Conservation (phyloP, 257 asterid genomes). For the Penstemon davidsonii region DNA sequence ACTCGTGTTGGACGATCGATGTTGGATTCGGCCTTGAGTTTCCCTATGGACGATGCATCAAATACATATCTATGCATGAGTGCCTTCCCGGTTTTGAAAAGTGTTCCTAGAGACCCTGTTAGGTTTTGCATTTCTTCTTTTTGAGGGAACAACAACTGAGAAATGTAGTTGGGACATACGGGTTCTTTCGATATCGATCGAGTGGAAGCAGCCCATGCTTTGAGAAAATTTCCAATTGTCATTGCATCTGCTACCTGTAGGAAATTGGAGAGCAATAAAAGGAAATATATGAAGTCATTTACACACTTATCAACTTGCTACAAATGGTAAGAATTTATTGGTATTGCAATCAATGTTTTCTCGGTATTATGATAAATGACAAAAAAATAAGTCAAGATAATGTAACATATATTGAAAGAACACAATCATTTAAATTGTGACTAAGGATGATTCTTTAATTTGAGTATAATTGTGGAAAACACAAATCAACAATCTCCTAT, state of each 20-base stretch:
- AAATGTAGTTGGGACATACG: constrained; percentile 16
- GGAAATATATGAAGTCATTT: no score
- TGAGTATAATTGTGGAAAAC: no score
- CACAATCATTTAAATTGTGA: no score
- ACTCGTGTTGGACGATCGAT: constrained; percentile 20
- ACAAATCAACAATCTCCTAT: no score
- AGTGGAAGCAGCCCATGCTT: constrained; percentile 25
- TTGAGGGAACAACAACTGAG: constrained; percentile 27
- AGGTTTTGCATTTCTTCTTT: background rate
- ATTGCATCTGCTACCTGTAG: constrained; percentile 7
- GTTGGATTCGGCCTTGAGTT: constrained; percentile 19
- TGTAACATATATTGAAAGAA: no score
- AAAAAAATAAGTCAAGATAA: no score
- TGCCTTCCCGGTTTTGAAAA: background rate
- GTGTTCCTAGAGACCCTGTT: background rate
- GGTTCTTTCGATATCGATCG: background rate
- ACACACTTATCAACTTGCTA: no score
- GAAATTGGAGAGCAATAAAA: no score
- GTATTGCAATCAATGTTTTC: no score
- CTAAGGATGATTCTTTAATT: no score
- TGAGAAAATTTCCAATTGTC: constrained; percentile 7
- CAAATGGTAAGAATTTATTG: no score
- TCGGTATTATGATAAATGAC: no score
- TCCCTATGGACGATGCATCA: constrained; percentile 15
- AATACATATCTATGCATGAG: constrained; percentile 26